Percentiles rank a stretch among this genome's conserved stretches.
phyloP scores from a whole-genome alignment of 2,329 filamentous ascomycete genomes.

The Microdochium trichocladiopsis region DNA sequence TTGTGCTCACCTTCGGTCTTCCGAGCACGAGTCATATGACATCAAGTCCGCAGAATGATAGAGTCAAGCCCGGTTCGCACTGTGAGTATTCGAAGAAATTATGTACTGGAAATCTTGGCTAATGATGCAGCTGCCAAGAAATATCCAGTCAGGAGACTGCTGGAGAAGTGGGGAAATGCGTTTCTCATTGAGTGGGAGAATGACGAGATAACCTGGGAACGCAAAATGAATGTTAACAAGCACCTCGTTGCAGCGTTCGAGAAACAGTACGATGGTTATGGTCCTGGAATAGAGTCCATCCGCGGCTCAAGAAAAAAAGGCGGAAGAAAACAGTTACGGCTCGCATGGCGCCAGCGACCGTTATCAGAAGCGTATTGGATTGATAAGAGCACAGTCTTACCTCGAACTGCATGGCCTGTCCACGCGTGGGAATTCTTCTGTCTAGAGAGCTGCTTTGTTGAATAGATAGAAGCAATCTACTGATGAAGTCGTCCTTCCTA shows the following conservation, averaged over 20 bases:
- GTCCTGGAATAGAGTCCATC: background rate
- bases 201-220: background rate
- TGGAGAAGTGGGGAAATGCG: background rate
- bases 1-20: background rate
- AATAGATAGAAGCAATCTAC: background rate
- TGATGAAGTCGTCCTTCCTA: background rate
- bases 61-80: background rate
- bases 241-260: background rate
- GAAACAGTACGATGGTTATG: background rate
- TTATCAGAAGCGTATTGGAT: background rate
- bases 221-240: background rate
- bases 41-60: background rate
- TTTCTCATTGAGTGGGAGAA: background rate
- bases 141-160: background rate
- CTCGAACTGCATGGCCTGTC: background rate
- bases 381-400: background rate
- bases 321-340: background rate
- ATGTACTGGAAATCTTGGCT: background rate
- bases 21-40: background rate
- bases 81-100: background rate
- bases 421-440: background rate
- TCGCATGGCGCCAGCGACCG: background rate
- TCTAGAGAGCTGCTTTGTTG: background rate
- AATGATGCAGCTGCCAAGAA: background rate
- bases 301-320: background rate